These are phyloP conservation scores for Aspergillaceae sp. DNA, from an alignment of 2,329 filamentous ascomycete genomes.

Conservation along the genomic window DNA sequence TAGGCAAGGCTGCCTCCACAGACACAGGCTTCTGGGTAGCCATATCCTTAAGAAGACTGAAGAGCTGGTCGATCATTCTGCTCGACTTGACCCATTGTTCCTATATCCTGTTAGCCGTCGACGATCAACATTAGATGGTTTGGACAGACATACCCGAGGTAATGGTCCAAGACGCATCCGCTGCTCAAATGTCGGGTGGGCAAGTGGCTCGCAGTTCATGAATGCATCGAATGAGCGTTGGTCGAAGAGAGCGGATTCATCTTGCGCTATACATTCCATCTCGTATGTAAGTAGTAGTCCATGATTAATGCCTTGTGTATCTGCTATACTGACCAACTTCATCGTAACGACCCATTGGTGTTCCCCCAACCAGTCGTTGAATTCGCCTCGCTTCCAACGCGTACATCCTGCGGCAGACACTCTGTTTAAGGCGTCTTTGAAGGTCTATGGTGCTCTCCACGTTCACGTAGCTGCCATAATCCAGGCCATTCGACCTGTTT, in stretches of 20 bases:
- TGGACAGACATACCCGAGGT: slow-evolving; percentile 24
- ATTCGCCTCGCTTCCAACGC: slow-evolving; percentile 35
- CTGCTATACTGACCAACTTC: slow-evolving; percentile 25
- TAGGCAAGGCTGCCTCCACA: slow-evolving; percentile 18
- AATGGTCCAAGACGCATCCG: slow-evolving; percentile 31
- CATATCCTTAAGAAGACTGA: slow-evolving; percentile 25
- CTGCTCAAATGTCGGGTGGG: slow-evolving; percentile 29
- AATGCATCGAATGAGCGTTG: slow-evolving; percentile 32
- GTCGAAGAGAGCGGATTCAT: slow-evolving; percentile 22
- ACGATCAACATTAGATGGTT: not conserved
- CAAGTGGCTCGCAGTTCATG: slow-evolving; percentile 32
- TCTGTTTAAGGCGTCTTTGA: slow-evolving; percentile 29
- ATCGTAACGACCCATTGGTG: slow-evolving; percentile 27
- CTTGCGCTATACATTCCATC: slow-evolving; percentile 17
- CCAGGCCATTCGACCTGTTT: slow-evolving; percentile 30
- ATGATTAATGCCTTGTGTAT: not conserved
- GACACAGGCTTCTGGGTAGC: slow-evolving; percentile 24
- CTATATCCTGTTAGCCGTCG: slow-evolving; percentile 19
- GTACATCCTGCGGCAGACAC: slow-evolving; percentile 36
- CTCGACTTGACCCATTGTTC: slow-evolving; percentile 28
- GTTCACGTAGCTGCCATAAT: slow-evolving; percentile 37
- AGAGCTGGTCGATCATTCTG: slow-evolving; percentile 27
- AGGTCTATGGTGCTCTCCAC: slow-evolving; percentile 36
- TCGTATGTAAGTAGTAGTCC: slow-evolving; percentile 1
- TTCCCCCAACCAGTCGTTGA: slow-evolving; percentile 32